phyloP scores from a whole-genome alignment of 257 asterid species.

The Nicotiana knightiana region DNA sequence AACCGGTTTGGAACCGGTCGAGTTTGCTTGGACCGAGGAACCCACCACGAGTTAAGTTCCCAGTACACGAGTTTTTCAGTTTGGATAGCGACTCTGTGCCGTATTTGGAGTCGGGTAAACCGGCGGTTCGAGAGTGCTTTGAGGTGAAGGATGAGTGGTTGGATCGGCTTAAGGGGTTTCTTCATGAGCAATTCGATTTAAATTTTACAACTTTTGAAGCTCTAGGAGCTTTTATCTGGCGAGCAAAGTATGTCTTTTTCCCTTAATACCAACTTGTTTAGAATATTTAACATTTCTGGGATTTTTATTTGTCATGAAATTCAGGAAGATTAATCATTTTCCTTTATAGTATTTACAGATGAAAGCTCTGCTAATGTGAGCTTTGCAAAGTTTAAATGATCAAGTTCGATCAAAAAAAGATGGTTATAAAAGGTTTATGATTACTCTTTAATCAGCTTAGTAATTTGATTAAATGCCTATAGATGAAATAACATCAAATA shows the following conservation, averaged over 20 bases:
- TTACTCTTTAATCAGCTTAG: too few relatives aligned
- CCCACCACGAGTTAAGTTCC: conserved; percentile 45
- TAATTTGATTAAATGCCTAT: too few relatives aligned
- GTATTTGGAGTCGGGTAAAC: conserved; percentile 37
- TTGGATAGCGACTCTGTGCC: conserved; percentile 36
- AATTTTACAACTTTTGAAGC: conserved; percentile 78
- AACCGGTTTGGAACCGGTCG: conserved; percentile 68
- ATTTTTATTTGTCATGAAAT: neutral
- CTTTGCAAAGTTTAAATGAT: too few relatives aligned
- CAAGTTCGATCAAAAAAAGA: too few relatives aligned
- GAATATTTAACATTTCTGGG: neutral
- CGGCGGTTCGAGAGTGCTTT: conserved; percentile 35
- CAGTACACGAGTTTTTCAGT: conserved; percentile 37
- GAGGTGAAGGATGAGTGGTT: conserved; percentile 56
- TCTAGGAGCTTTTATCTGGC: conserved; percentile 77
- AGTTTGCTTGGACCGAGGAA: conserved; percentile 59
- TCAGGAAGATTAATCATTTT: neutral
- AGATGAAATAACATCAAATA: too few relatives aligned
- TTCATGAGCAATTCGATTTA: conserved; percentile 40
- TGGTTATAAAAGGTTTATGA: too few relatives aligned
- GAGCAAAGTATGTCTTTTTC: conserved; percentile 43
- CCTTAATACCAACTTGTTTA: neutral
- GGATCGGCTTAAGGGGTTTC: conserved; percentile 42
- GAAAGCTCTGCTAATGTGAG: too few relatives aligned
- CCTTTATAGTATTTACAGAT: too few relatives aligned